Conservation (phyloP, 306 rosid species). For the Clitoria ternatea region DNA sequence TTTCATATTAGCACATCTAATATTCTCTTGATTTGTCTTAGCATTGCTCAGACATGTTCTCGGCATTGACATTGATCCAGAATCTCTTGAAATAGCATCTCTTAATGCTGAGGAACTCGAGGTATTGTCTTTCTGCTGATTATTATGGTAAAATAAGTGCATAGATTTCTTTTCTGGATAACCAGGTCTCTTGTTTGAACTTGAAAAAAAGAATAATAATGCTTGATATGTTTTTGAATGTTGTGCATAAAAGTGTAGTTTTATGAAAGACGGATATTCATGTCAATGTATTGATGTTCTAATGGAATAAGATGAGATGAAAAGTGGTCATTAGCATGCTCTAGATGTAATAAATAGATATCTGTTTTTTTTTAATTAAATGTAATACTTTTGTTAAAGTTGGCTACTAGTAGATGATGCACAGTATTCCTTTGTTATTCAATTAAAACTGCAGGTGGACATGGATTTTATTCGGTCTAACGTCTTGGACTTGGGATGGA, state of each 20-base stretch:
- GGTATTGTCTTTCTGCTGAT: conserved; percentile 42
- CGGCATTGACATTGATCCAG: conserved; percentile 87
- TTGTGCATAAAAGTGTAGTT: neutral
- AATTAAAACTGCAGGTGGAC: conserved; percentile 64
- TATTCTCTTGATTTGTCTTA: conserved; percentile 35
- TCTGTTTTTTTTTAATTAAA: neutral
- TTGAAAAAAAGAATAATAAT: neutral
- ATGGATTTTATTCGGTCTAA: conserved; percentile 70
- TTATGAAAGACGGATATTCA: neutral
- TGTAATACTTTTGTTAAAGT: conserved; percentile 19
- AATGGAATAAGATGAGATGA: neutral
- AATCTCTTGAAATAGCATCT: conserved; percentile 79
- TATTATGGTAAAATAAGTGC: conserved; percentile 4
- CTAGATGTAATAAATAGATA: neutral
- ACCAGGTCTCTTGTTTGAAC: neutral
- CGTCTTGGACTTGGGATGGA: conserved; percentile 57
- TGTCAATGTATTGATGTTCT: neutral
- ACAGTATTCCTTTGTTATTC: conserved; percentile 27
- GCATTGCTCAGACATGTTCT: conserved; percentile 71
- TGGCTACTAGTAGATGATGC: conserved; percentile 19
- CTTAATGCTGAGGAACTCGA: conserved; percentile 82
- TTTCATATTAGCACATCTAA: neutral
- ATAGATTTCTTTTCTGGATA: conserved; percentile 16
- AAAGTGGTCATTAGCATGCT: neutral
- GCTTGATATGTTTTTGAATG: conserved; percentile 17